Conservation (phyloP, 73 alveolate species). For the Paramecium bursaria region DNA sequence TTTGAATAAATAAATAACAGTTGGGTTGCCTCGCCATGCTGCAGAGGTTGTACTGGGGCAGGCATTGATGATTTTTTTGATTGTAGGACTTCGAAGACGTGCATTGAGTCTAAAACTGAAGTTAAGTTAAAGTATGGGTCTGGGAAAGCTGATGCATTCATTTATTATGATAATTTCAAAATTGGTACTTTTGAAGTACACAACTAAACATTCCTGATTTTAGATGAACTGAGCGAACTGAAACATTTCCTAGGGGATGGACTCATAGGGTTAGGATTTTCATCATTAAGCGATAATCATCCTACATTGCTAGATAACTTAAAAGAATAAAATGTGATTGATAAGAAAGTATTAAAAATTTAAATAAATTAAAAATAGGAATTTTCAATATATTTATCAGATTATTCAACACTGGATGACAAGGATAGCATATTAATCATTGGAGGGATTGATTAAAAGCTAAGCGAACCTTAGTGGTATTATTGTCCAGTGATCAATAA, state of each 20-base stretch:
- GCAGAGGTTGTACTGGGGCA: not conserved
- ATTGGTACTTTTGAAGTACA: not conserved
- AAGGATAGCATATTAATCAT: not conserved
- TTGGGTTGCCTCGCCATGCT: slow-evolving; percentile 29
- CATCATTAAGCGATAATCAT: slow-evolving; percentile 22
- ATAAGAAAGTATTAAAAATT: not conserved
- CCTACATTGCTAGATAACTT: slow-evolving; percentile 22
- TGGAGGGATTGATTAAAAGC: not conserved
- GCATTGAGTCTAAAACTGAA: not conserved
- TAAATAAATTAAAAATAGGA: not conserved
- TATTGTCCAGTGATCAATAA: slow-evolving; percentile 32
- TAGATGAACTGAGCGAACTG: slow-evolving; percentile 43
- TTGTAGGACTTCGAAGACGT: slow-evolving; percentile 20
- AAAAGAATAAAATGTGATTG: not conserved
- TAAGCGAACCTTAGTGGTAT: slow-evolving; percentile 14
- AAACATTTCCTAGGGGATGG: slow-evolving; percentile 49
- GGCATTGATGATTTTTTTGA: slow-evolving; percentile 28
- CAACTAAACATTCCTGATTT: slow-evolving; percentile 23
- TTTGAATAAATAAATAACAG: not conserved
- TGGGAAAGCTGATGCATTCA: slow-evolving; percentile 9
- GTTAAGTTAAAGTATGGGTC: slow-evolving; percentile 29
- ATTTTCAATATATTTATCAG: slow-evolving; percentile 28
- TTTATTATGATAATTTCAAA: not conserved
- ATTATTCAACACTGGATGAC: not conserved
- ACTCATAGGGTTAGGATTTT: slow-evolving; percentile 45